Base-by-base conservation (phyloP, 1,139 yeast species). In the Geotrichum candidum region DNA sequence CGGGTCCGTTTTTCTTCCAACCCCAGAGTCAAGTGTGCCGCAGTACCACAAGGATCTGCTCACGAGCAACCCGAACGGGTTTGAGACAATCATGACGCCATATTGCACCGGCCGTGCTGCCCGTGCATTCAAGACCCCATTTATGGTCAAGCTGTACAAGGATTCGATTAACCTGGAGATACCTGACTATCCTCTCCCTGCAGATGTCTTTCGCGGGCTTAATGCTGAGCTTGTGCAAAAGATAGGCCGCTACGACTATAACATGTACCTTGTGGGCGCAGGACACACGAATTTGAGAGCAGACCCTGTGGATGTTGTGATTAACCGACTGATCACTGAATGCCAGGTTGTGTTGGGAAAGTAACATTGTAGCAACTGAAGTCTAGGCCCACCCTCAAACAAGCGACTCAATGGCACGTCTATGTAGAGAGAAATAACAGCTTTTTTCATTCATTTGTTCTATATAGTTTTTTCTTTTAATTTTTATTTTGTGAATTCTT, bases 181-280 rank as follows among this genome's bases (percentile, higher is more conserved):
- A n/a, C 56, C 56, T 4, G 56, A 53, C 18, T 53, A 53, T 22
- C 56, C 56, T 6, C 22, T 38, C 15, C 56, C 56, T 7, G 56
- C 56, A 3, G 18, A 35, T 9, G 56, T 53, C 3, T 53, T 18
- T 23, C 48, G 56, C n/a, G 41, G 41, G 41, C 41, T 48, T 50
- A 15, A n/a, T 38, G 18, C 51, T 25, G 31, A 3, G 31, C 15
- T 22, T 22, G 25, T 11, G 27, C 51, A 23, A 11, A 6, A 46
- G n/a, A 46, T 9, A 11, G 27, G 51, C 15, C 11, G 51, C 51
- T 9, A 23, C 23, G 27, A 46, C 23, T 46, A 5, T 38, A 35
- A 35, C 5, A 53, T 53, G 56, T 53, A 53, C 18, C 25, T 53
- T 5, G 56, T 27, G 25, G 56, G 56, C 3, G 56, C 48, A 13